phyloP scores from a whole-genome alignment of 1,284 basidiomycete genomes.

The Mycena citricolor region DNA sequence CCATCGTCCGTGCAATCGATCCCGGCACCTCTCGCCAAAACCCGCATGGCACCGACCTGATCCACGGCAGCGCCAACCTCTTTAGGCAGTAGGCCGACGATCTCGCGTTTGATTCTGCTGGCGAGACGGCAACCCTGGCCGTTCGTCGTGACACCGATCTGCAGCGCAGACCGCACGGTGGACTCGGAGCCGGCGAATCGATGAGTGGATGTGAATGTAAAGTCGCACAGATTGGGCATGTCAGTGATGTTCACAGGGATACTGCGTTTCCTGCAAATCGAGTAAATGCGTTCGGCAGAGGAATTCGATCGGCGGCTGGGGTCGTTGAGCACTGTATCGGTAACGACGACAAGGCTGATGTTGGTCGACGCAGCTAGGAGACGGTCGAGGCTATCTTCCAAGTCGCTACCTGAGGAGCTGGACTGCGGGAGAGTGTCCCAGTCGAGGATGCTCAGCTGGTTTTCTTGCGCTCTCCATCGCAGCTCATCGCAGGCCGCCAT shows the following conservation, averaged over 20 bases:
- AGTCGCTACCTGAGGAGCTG: constrained; percentile 29
- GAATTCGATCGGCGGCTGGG: constrained; percentile 42
- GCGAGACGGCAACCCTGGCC: constrained; percentile 89
- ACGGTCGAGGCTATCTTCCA: constrained; percentile 45
- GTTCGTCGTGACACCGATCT: constrained; percentile 90
- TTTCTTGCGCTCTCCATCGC: constrained; percentile 55
- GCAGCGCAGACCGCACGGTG: constrained; percentile 60
- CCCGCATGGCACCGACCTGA: constrained; percentile 73
- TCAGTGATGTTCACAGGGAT: constrained; percentile 89
- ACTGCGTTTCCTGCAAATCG: constrained; percentile 52
- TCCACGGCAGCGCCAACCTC: constrained; percentile 79
- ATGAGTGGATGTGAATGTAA: constrained; percentile 85
- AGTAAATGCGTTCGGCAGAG: constrained; percentile 57
- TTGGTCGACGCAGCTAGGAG: constrained; percentile 42
- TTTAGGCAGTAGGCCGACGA: constrained; percentile 74
- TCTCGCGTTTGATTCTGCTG: constrained; percentile 78
- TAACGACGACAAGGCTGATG: constrained; percentile 67
- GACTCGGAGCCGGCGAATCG: constrained; percentile 64
- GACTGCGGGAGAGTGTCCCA: constrained; percentile 47
- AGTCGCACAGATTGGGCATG: constrained; percentile 85
- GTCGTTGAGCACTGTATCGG: constrained; percentile 62
- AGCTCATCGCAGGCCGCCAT: constrained; percentile 69
- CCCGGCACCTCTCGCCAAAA: constrained; percentile 49
- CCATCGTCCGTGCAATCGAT: constrained; percentile 53
- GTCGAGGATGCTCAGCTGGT: constrained; percentile 58